phyloP scores from a whole-genome alignment of 148 eudicot species.

The Silene uniflora region DNA sequence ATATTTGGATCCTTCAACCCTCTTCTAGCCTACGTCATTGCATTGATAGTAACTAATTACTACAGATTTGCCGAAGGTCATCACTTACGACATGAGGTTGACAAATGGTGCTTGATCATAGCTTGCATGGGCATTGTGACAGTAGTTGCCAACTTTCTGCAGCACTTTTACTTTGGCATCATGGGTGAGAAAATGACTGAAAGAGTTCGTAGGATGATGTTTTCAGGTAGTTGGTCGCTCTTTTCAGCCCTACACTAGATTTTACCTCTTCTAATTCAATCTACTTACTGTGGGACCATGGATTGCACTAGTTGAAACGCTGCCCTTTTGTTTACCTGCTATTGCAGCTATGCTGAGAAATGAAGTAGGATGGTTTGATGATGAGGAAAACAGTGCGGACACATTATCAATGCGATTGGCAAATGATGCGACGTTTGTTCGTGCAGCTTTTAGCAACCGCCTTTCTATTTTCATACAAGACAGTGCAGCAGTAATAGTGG shows the following conservation, averaged over 20 bases:
- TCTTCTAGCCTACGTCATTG: constrained; percentile 92
- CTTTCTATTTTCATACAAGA: constrained; percentile 95
- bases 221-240: constrained; percentile 59
- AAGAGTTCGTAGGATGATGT: constrained; percentile 98
- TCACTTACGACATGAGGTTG: constrained; percentile 61
- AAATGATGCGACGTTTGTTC: constrained; percentile 98
- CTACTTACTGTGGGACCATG: neutral
- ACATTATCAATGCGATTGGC: constrained; percentile 96
- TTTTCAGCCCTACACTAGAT: neutral
- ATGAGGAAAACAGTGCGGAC: constrained; percentile 94
- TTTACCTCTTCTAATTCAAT: neutral
- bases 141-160: constrained; percentile 93
- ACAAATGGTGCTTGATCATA: constrained; percentile 96
- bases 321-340: constrained; percentile 10
- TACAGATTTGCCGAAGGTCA: constrained; percentile 46
- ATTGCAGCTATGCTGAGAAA: constrained; percentile 87
- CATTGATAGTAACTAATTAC: constrained; percentile 74
- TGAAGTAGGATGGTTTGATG: constrained; percentile 99
- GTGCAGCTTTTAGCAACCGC: constrained; percentile 99
- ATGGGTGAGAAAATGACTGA: constrained; percentile 99
- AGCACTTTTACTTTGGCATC: constrained; percentile 96
- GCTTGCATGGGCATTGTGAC: constrained; percentile 95
- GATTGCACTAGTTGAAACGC: constrained; percentile 14
- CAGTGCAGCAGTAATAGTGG: constrained; percentile 86
- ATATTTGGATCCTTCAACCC: constrained; percentile 98